Base-by-base conservation (phyloP, 202 grass and related monocot genomes). In the Setaria italica region DNA sequence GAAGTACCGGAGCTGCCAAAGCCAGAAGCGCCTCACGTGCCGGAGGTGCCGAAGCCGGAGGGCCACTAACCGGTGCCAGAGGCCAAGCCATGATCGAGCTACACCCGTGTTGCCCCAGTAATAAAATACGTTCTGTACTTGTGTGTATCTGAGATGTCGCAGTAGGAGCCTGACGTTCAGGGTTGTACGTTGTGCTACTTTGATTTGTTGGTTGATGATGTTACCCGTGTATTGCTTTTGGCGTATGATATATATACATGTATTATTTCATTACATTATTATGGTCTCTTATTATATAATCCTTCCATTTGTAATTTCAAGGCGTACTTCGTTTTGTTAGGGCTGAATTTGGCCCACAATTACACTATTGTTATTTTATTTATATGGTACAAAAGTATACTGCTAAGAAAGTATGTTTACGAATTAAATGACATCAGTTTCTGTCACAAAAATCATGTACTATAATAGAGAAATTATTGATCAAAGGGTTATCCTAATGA, bases 51-150 rank as follows among this genome's bases (percentile, higher is more conserved):
- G 0, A 85, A 89, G 88, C 64, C 55, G 0, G 83, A 86, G 35
- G 41, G 54, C 20, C 56, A 90, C 79, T 86, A 56, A 50, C 66
- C 72, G 7, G 83, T 77, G 79, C 79, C 66, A 45, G 79, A 90
- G 67, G n/a, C 84, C 78, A 90, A 90, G 58, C 78, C 88, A 82
- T 90, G 88, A 90, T 72, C 63, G 7, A 41, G 4, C 54, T 54
- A 19, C 70, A 15, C 47, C 6, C n/a, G 1, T 39, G 43, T 4
- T 58, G 19, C 30, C 1, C 50, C 51, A 51, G 29, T 49, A 62
- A 57, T 68, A 85, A 51, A 43, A 60, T 32, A 54, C 4, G 63
- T 16, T 9, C 1, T 66, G 14, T 81, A n/a, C 47, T 11, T 21
- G 41, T 70, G 12, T 29, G 42, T 43, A 13, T 54, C 17, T 4